Percentiles rank a stretch among this genome's conserved stretches.
These are phyloP conservation scores for Beauveria australis DNA, from an alignment of 2,329 filamentous ascomycete species.

Conservation along the genomic window DNA sequence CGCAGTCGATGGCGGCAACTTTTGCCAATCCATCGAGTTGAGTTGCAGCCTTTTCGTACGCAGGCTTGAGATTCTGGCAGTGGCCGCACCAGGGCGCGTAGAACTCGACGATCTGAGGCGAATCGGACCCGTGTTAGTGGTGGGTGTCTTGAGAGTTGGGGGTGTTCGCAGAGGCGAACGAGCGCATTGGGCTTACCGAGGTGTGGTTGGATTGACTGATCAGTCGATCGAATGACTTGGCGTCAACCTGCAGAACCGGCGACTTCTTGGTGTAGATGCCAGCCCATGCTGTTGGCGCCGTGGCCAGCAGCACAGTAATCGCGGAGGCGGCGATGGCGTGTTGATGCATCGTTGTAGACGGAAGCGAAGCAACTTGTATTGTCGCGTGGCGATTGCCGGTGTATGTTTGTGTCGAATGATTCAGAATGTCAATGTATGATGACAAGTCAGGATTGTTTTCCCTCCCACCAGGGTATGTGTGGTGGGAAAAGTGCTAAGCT, in stretches of 20 bases:
- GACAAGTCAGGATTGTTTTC: background rate
- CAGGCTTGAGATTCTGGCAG: conserved; percentile 90
- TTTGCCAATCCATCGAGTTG: conserved; percentile 87
- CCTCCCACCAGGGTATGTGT: background rate
- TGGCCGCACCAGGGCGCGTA: conserved; percentile 98
- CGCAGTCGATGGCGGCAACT: conserved; percentile 90
- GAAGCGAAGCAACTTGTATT: background rate
- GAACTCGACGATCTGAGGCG: conserved; percentile 61
- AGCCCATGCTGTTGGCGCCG: conserved; percentile 56
- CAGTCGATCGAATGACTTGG: conserved; percentile 69
- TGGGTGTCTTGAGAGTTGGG: background rate
- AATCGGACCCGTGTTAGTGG: background rate
- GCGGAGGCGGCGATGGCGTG: conserved; percentile 15
- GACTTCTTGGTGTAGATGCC: conserved; percentile 81
- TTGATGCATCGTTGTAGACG: conserved; percentile 6
- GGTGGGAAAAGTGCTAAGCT: background rate
- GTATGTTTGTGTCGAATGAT: too few relatives aligned
- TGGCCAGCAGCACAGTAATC: conserved; percentile 52
- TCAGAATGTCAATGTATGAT: too few relatives aligned
- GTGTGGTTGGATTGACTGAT: conserved; percentile 88
- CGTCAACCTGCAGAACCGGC: conserved; percentile 74
- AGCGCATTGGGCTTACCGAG: conserved; percentile 51
- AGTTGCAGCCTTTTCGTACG: conserved; percentile 88
- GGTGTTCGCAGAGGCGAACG: background rate
- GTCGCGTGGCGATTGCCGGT: background rate